Base-by-base conservation (phyloP, 2,329 filamentous ascomycete species). In the Dactylellina leptospora region DNA sequence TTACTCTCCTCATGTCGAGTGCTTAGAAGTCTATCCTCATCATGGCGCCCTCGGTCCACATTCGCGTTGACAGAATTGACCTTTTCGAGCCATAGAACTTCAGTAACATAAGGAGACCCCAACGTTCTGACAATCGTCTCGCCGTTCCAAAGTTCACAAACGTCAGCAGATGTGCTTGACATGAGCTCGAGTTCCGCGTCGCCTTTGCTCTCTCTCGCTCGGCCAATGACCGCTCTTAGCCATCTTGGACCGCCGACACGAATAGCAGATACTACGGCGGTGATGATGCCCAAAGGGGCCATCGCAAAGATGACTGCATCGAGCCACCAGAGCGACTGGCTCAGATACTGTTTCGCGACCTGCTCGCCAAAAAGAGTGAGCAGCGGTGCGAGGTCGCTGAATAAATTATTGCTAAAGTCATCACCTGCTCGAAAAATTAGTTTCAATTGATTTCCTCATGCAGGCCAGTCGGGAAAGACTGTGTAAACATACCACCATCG, bases 121-220 rank as follows among this genome's bases (percentile, higher is more conserved):
- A 81, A 68, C 1, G 79, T 76, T 3, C 80, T 76, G 1, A 76
- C 71, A 13, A 81, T 77, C 4, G 75, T 76, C 0, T 78, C 76
- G 0, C 77, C 77, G 36, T 79, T 77, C 71, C 75, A 82, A 0
- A 82, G 73, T 53, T 82, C 81, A 40, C 80, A 82, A 1, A 81
- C 80, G 22, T 81, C 78, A 0, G 73, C 73, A 2, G 78, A 79
- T 0, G 81, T 83, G 0, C 81, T 82, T 0, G 81, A 79, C 74
- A 79, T 80, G 0, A 83, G 63, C 45, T 83, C 81, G 0, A 78
- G 75, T 56, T 83, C 81, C 0, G 75, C 78, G 0, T 60, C 73
- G 0, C 77, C 79, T 0, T 71, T 55, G 2, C 77, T 77, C 71
- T 82, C 81, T 45, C 79, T 77, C 0, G 80, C 77, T 42, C 81